These are phyloP conservation scores for Euphorbia tirucalli DNA, from an alignment of 345 rosid species.

Conservation along the genomic window DNA sequence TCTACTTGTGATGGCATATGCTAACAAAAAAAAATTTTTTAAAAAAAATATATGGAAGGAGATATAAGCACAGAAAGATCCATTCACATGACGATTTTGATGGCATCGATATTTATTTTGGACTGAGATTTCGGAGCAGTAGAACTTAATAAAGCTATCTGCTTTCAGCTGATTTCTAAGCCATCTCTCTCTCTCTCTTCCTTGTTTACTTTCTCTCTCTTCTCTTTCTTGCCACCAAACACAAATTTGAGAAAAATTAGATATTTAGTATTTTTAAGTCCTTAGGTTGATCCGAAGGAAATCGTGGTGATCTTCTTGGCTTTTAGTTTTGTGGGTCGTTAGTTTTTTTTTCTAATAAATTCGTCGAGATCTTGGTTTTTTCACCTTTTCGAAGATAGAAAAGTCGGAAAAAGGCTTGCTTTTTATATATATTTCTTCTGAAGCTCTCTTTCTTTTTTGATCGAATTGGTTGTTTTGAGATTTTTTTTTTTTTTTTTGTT, in stretches of 20 bases:
- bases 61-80: no score
- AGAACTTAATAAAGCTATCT: no score
- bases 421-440: neutral
- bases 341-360: neutral
- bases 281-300: neutral
- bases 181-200: neutral
- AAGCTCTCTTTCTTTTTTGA: slow-evolving; percentile 4
- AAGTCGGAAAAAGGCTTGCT: neutral
- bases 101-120: slow-evolving; percentile 2
- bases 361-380: slow-evolving; percentile 1
- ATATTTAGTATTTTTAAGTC: slow-evolving; percentile 2
- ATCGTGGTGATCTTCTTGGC: neutral
- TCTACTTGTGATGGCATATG: slow-evolving; percentile 13
- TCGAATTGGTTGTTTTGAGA: slow-evolving; percentile 6
- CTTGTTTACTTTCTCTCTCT: neutral
- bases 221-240: slow-evolving; percentile 2
- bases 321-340: neutral
- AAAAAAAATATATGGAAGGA: no score
- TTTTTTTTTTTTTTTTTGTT: no score
- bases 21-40: no score
- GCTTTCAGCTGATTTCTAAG: slow-evolving; percentile 8
- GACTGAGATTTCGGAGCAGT: slow-evolving; percentile 36
- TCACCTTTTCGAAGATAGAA: neutral
- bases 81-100: slow-evolving; percentile 28
- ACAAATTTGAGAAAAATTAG: neutral